Evolutionary conservation across 495 filamentous ascomycete genomes (phyloP).

Genomic region (Chaetomium fimeti): DNA sequence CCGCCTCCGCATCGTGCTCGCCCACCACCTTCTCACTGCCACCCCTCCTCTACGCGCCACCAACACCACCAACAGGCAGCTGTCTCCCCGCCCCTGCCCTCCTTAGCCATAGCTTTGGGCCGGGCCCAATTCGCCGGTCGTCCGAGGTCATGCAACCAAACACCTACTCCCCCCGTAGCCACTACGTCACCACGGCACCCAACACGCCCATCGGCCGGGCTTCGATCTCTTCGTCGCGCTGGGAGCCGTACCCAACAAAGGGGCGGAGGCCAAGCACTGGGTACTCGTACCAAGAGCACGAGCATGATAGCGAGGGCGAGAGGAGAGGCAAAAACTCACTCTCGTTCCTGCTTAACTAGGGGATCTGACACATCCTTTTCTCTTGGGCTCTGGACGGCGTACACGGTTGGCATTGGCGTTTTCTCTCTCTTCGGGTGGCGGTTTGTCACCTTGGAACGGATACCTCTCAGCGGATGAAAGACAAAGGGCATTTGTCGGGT

Average conservation of each 20-base stretch:
- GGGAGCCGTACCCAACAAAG: conserved; percentile 11
- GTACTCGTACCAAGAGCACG: conserved; percentile 1
- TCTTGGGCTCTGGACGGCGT: background rate
- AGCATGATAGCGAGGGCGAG: conserved; percentile 2
- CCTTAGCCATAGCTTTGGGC: conserved; percentile 1
- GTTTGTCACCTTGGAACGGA: background rate
- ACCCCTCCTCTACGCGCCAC: conserved; percentile 2
- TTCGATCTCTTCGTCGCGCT: conserved; percentile 3
- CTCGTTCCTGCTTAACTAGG: conserved; percentile 14
- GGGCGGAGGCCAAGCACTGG: conserved; percentile 13
- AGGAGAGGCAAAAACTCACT: conserved; percentile 3
- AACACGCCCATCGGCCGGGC: conserved; percentile 8
- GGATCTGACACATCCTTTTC: background rate
- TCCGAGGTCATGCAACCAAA: conserved; percentile 7
- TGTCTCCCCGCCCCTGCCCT: conserved; percentile 3
- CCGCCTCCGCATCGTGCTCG: conserved; percentile 4
- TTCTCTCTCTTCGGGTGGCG: background rate
- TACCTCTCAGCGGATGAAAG: background rate
- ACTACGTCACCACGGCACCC: conserved; percentile 5
- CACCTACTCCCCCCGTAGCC: conserved; percentile 4
- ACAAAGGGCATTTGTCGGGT: conserved; percentile 2
- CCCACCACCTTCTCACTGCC: conserved; percentile 9
- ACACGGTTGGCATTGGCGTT: conserved; percentile 3
- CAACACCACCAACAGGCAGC: conserved; percentile 5
- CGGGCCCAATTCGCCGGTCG: conserved; percentile 2